Conservation (phyloP, 768 basidiomycete species). For the Tremella yokohamensis region DNA sequence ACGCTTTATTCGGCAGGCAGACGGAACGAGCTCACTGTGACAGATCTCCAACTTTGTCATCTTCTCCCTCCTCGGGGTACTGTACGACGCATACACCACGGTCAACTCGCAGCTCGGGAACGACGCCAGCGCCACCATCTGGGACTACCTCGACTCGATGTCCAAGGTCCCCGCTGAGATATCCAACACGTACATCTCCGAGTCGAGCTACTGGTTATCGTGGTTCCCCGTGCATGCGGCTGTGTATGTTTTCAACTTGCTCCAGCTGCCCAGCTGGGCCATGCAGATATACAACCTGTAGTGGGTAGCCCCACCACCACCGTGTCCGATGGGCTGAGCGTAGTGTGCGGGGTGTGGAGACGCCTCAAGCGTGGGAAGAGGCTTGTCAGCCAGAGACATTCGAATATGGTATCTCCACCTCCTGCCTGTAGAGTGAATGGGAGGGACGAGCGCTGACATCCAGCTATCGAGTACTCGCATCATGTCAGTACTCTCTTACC, state of each 20-base stretch:
- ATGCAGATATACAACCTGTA: slow-evolving; percentile 16
- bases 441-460: not conserved
- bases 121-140: slow-evolving; percentile 21
- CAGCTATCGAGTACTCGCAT: slow-evolving; percentile 42
- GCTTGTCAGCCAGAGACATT: slow-evolving; percentile 25
- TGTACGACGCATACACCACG: slow-evolving; percentile 34
- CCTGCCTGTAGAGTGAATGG: no score
- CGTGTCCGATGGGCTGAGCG: not conserved
- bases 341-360: slow-evolving; percentile 4
- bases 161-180: slow-evolving; percentile 36
- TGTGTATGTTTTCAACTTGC: slow-evolving; percentile 19
- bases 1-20: not conserved
- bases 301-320: slow-evolving; percentile 6
- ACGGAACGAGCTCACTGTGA: not conserved
- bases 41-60: slow-evolving; percentile 41
- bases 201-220: slow-evolving; percentile 41
- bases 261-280: slow-evolving; percentile 26
- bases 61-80: slow-evolving; percentile 38
- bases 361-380: slow-evolving; percentile 17
- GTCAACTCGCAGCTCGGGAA: slow-evolving; percentile 26
- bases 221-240: slow-evolving; percentile 38
- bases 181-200: slow-evolving; percentile 41
- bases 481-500: slow-evolving; percentile 23
- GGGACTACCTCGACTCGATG: slow-evolving; percentile 14
- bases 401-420: slow-evolving; percentile 27